phyloP scores from a whole-genome alignment of 257 asterid species.

The Solanum appendiculatum region DNA sequence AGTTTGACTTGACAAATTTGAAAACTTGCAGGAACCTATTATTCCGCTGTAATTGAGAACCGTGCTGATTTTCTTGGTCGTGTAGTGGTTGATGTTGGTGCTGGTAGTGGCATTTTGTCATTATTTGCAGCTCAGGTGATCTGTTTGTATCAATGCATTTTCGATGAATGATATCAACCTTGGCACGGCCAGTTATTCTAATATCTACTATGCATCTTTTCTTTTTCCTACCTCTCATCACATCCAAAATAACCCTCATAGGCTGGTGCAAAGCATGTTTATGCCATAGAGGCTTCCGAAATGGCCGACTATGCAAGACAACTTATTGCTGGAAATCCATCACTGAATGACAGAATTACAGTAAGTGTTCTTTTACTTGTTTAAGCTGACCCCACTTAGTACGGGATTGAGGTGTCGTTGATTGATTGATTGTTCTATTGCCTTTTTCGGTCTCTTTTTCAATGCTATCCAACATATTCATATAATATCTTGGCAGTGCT shows the following conservation, averaged over 20 bases:
- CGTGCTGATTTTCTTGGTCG: constrained; percentile 72
- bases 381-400: background rate
- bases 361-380: constrained; percentile 30
- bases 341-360: constrained; percentile 62
- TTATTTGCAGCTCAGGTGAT: constrained; percentile 98
- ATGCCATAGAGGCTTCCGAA: constrained; percentile 99
- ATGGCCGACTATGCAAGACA: constrained; percentile 90
- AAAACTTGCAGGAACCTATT: constrained; percentile 66
- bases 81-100: constrained; percentile 98
- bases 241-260: constrained; percentile 7
- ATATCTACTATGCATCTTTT: background rate
- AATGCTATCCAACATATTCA: background rate
- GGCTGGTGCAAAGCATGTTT: constrained; percentile 99
- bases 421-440: background rate
- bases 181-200: background rate
- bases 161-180: constrained; percentile 6
- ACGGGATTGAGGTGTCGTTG: background rate
- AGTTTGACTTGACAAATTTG: background rate
- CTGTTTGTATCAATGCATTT: constrained; percentile 3
- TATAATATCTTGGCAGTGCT: background rate
- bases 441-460: background rate
- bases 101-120: constrained; percentile 99
- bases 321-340: constrained; percentile 89
- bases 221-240: background rate
- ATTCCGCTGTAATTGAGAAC: constrained; percentile 97